Evolutionary conservation across 2,329 filamentous ascomycete genomes (phyloP).

Genomic region (Teratosphaeria zuluensis): DNA sequence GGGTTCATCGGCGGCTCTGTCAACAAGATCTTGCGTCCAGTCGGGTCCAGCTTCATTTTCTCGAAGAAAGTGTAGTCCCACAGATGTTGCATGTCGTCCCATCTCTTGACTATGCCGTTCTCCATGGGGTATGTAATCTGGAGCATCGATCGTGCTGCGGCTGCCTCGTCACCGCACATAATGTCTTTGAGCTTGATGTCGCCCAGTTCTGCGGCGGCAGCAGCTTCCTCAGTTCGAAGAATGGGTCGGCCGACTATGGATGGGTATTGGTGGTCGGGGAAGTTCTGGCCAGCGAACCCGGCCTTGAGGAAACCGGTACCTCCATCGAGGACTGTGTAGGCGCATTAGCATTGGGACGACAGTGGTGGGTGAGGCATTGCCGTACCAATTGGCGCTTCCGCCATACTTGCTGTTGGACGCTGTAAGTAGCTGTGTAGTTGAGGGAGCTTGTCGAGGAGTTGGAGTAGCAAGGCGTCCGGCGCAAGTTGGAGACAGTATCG

Average conservation of each 20-base stretch:
- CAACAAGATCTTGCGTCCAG: constrained; percentile 89
- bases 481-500: not conserved
- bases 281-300: constrained; percentile 98
- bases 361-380: not conserved
- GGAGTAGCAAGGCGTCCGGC: not conserved
- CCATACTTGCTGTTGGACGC: constrained; percentile 1
- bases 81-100: constrained; percentile 99
- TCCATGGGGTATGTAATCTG: constrained; percentile 99
- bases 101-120: constrained; percentile 98
- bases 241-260: constrained; percentile 98
- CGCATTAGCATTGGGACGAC: constrained; percentile 5
- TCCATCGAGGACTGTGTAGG: constrained; percentile 80
- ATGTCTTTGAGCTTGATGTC: constrained; percentile 85
- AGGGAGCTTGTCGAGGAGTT: not conserved
- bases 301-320: constrained; percentile 99
- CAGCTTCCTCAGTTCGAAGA: constrained; percentile 85
- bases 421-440: not conserved
- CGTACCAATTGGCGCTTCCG: constrained; percentile 6
- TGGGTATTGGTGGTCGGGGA: constrained; percentile 96
- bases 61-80: constrained; percentile 99
- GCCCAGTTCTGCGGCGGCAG: constrained; percentile 33
- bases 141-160: constrained; percentile 89
- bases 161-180: constrained; percentile 98
- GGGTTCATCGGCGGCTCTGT: constrained; percentile 98
- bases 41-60: constrained; percentile 87